Percentiles rank a stretch among this genome's conserved stretches.
Evolutionary conservation across 345 rosid species (phyloP).

Genomic region (Lepidium aucheri): DNA sequence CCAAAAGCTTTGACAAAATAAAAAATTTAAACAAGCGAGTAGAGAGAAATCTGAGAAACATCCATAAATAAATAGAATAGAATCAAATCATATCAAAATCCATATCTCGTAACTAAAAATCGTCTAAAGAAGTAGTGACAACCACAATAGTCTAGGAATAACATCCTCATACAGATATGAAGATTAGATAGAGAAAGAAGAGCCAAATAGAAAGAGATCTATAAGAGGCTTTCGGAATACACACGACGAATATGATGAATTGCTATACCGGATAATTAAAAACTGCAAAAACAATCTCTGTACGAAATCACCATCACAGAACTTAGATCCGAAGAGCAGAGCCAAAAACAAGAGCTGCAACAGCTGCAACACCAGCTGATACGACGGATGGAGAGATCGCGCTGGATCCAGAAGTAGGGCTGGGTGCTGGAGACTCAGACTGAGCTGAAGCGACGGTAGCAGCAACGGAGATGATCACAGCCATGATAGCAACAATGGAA

Average conservation of each 20-base stretch:
- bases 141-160: constrained; percentile 7
- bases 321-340: constrained; percentile 46
- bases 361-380: constrained; percentile 34
- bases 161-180: constrained; percentile 11
- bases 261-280: constrained; percentile 2
- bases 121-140: neutral
- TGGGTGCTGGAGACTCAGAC: constrained; percentile 49
- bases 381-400: constrained; percentile 34
- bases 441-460: constrained; percentile 38
- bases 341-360: constrained; percentile 43
- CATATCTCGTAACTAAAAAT: neutral
- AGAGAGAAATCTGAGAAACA: neutral
- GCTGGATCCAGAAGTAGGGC: constrained; percentile 46
- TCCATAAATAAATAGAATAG: constrained; percentile 20
- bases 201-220: constrained; percentile 10
- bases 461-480: constrained; percentile 25
- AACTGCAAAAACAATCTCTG: constrained; percentile 18
- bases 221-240: constrained; percentile 22
- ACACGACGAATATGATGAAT: constrained; percentile 27
- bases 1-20: neutral
- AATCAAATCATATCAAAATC: constrained; percentile 17
- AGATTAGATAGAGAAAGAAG: neutral
- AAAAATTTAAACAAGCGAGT: neutral
- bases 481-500: constrained; percentile 26
- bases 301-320: constrained; percentile 21